Conservation (phyloP, 1,284 basidiomycete genomes). For the Cryptococcus floricola region DNA sequence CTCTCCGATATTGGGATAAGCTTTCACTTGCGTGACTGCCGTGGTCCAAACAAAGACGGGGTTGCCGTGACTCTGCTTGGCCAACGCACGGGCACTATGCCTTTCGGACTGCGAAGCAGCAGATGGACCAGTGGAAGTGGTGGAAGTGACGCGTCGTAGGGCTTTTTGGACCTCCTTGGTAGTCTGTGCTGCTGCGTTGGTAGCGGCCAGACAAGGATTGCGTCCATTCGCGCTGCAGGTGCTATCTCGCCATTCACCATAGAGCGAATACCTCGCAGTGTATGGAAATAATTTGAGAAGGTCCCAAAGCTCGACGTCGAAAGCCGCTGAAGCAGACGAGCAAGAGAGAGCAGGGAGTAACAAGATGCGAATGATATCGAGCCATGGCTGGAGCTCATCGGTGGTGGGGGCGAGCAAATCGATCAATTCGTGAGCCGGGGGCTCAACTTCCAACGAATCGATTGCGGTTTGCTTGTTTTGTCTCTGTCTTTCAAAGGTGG, state of each 20-base stretch:
- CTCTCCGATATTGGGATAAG: conserved; percentile 89
- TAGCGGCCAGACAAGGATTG: conserved; percentile 33
- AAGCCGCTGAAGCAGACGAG: conserved; percentile 77
- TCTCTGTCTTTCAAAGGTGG: conserved; percentile 44
- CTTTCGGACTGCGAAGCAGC: conserved; percentile 27
- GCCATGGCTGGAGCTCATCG: conserved; percentile 59
- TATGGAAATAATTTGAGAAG: conserved; percentile 75
- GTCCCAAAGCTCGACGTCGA: conserved; percentile 82
- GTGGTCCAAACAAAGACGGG: conserved; percentile 87
- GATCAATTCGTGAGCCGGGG: not conserved
- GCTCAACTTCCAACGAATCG: conserved; percentile 10
- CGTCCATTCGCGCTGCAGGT: conserved; percentile 45
- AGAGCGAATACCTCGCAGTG: conserved; percentile 77
- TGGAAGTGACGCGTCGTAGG: conserved; percentile 48
- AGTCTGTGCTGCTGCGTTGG: conserved; percentile 46
- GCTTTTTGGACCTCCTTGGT: conserved; percentile 51
- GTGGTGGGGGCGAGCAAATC: conserved; percentile 28
- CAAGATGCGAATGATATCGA: conserved; percentile 70
- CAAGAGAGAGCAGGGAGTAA: conserved; percentile 84
- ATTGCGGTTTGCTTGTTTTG: conserved; percentile 26
- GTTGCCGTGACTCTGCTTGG: conserved; percentile 89
- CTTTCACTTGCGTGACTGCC: conserved; percentile 90
- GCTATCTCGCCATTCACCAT: conserved; percentile 89
- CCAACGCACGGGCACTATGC: conserved; percentile 70
- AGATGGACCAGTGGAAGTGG: conserved; percentile 13